Evolutionary conservation across 208 protist species (phyloP).

Genomic region (Giardia duodenalis): DNA sequence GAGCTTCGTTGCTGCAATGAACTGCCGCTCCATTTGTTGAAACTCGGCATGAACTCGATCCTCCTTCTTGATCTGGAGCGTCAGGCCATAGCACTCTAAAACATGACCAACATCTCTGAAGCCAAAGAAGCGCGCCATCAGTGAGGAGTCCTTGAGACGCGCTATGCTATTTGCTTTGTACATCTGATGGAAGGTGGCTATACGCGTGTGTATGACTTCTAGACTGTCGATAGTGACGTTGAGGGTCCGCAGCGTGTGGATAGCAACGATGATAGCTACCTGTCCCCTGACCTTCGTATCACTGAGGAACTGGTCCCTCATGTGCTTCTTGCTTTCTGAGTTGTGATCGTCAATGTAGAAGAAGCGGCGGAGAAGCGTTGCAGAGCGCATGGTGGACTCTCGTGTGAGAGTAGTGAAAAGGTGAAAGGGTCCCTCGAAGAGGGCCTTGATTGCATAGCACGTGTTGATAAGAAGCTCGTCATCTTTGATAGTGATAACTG

Average conservation of each 20-base stretch:
- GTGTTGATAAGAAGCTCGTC: too few relatives aligned
- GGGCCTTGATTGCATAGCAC: not conserved
- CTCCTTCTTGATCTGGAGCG: not conserved
- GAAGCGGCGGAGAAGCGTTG: not conserved
- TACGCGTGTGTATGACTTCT: not conserved
- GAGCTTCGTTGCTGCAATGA: not conserved
- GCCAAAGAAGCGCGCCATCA: too few relatives aligned
- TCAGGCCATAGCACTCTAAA: not conserved
- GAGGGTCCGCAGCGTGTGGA: not conserved
- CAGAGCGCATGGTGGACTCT: not conserved
- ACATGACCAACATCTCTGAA: not conserved
- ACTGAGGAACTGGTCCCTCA: not conserved
- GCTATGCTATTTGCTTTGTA: too few relatives aligned
- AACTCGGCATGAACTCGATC: not conserved
- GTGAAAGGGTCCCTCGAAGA: not conserved
- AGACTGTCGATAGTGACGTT: not conserved
- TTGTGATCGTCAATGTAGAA: not conserved
- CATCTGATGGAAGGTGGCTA: too few relatives aligned
- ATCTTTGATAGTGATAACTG: too few relatives aligned
- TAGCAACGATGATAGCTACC: not conserved
- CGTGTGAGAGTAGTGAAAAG: not conserved
- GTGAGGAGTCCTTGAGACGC: too few relatives aligned
- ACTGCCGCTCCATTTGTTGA: not conserved
- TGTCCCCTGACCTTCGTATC: not conserved
- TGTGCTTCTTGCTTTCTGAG: too few relatives aligned